Evolutionary conservation across 306 rosid genomes (phyloP).

Genomic region (Lathyrus oleraceus): DNA sequence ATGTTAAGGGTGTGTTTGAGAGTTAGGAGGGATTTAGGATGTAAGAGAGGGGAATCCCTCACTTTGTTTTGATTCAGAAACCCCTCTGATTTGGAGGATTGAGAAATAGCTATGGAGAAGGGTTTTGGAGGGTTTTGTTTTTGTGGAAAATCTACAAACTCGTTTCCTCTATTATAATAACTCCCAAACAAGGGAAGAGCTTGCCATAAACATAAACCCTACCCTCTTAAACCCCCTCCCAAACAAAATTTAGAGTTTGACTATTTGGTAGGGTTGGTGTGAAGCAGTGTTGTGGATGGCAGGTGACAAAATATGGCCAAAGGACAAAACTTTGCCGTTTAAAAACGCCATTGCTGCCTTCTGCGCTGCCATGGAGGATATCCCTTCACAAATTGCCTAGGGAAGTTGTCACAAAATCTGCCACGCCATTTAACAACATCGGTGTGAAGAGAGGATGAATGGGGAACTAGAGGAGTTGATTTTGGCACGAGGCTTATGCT

Average conservation of each 20-base stretch:
- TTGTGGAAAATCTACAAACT: not conserved
- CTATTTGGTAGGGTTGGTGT: constrained; percentile 1
- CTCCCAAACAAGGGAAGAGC: not conserved
- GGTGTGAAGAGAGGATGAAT: not conserved
- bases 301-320: not conserved
- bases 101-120: not conserved
- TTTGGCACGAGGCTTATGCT: not conserved
- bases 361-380: not conserved
- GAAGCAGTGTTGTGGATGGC: not conserved
- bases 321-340: not conserved
- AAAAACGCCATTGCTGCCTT: not conserved
- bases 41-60: not conserved
- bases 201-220: not conserved
- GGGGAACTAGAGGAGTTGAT: not conserved
- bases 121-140: constrained; percentile 10
- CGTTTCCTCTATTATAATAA: not conserved
- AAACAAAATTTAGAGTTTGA: not conserved
- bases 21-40: not conserved
- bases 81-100: not conserved
- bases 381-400: not conserved
- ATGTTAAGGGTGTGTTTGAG: not conserved
- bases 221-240: not conserved
- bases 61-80: not conserved
- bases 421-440: not conserved
- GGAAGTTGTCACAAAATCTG: not conserved